These are phyloP conservation scores for Globisporangium carolinianum DNA, from an alignment of 352 stramenopile genomes.

Conservation along the genomic window DNA sequence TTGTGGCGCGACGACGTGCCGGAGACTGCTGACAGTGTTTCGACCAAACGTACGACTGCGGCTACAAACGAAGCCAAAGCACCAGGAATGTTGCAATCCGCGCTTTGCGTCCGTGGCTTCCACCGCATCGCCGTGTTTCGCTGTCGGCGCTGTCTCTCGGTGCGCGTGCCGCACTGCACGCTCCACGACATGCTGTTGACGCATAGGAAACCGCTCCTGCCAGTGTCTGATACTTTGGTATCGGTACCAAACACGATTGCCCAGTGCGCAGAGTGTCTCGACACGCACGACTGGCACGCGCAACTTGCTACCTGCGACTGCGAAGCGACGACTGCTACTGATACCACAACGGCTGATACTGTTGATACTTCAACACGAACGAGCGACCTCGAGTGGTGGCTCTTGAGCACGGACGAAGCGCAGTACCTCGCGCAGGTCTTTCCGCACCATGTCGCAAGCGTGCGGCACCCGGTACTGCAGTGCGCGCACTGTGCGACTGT, in stretches of 20 bases:
- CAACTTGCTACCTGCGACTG: constrained; percentile 26
- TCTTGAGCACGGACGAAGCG: constrained; percentile 62
- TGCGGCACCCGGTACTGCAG: constrained; percentile 62
- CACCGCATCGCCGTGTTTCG: constrained; percentile 64
- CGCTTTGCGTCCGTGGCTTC: constrained; percentile 53
- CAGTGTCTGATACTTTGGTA: constrained; percentile 7
- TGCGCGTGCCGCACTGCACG: constrained; percentile 44
- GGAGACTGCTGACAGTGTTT: constrained; percentile 15
- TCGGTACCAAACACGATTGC: constrained; percentile 11
- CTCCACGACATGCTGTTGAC: constrained; percentile 46
- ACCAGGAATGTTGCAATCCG: constrained; percentile 3
- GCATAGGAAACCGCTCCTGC: constrained; percentile 28
- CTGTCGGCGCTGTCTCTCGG: constrained; percentile 36
- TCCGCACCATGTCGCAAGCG: constrained; percentile 25
- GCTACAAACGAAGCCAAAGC: background rate
- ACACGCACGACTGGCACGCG: constrained; percentile 36
- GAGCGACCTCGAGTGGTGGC: constrained; percentile 54
- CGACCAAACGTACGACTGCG: background rate
- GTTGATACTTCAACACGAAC: background rate
- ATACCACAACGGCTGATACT: background rate
- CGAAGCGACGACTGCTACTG: background rate
- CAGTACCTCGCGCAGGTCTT: constrained; percentile 63
- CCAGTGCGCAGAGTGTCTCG: constrained; percentile 50
- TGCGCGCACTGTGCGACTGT: constrained; percentile 71
- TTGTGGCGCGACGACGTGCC: constrained; percentile 52